These are phyloP conservation scores for Blastomyces emzantsi DNA, from an alignment of 2,329 filamentous ascomycete species.

Conservation along the genomic window DNA sequence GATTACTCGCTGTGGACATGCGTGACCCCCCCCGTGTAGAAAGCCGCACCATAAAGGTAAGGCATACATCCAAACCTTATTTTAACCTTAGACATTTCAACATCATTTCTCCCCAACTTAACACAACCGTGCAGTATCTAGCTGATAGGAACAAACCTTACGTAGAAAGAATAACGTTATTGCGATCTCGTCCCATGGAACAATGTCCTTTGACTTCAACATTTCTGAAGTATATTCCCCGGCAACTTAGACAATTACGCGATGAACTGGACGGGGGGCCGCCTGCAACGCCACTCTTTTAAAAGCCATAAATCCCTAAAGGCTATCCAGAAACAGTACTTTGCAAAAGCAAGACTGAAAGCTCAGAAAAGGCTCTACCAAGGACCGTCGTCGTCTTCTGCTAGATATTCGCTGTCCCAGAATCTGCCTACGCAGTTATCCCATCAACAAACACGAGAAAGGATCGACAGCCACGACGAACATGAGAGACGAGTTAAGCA, in stretches of 20 bases:
- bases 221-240: background rate
- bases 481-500: background rate
- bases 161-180: background rate
- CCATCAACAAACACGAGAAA: background rate
- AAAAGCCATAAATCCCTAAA: conserved; percentile 21
- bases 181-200: background rate
- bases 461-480: background rate
- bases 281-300: conserved; percentile 33
- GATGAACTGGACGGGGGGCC: conserved; percentile 42
- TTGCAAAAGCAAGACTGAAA: conserved; percentile 25
- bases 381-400: background rate
- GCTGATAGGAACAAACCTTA: background rate
- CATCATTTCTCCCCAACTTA: background rate
- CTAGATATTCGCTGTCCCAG: background rate
- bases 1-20: background rate
- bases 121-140: background rate
- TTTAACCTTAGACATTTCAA: background rate
- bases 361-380: conserved; percentile 15
- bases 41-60: background rate
- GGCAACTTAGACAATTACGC: background rate
- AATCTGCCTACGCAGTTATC: background rate
- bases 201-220: background rate
- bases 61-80: conserved; percentile 3
- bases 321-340: conserved; percentile 27
- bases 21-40: no score